Percentiles rank a stretch among this genome's conserved stretches.
Evolutionary conservation across 2,329 filamentous ascomycete genomes (phyloP).

Genomic region (Diaporthe sp.): DNA sequence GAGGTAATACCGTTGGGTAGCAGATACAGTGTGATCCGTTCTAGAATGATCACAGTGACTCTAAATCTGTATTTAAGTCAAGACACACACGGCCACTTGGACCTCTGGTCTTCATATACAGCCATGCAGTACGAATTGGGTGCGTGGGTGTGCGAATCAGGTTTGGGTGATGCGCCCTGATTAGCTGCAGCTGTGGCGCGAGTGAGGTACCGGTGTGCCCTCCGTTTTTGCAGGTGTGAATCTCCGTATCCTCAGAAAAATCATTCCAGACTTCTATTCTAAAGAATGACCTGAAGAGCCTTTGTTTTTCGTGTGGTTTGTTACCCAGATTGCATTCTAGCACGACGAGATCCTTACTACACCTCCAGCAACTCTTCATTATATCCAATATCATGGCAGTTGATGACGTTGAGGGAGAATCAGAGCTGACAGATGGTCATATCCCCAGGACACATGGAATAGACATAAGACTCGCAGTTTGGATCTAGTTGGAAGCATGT

Average conservation of each 20-base stretch:
- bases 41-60: too few relatives aligned
- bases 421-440: neutral
- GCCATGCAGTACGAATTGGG: too few relatives aligned
- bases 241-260: too few relatives aligned
- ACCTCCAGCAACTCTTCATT: neutral
- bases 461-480: neutral
- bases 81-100: neutral
- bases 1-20: neutral
- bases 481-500: neutral
- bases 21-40: neutral
- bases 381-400: neutral
- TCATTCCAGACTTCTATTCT: too few relatives aligned
- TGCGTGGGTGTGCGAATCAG: too few relatives aligned
- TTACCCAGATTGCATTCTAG: neutral
- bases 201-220: too few relatives aligned
- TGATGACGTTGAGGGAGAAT: neutral
- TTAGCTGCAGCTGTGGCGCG: too few relatives aligned
- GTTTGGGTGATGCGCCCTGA: too few relatives aligned
- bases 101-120: neutral
- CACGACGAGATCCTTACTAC: neutral
- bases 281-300: too few relatives aligned
- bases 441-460: neutral
- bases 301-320: neutral
- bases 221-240: too few relatives aligned
- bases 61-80: neutral